Base-by-base conservation (phyloP, 805 yeast genomes). In the Komagataella mondaviorum region DNA sequence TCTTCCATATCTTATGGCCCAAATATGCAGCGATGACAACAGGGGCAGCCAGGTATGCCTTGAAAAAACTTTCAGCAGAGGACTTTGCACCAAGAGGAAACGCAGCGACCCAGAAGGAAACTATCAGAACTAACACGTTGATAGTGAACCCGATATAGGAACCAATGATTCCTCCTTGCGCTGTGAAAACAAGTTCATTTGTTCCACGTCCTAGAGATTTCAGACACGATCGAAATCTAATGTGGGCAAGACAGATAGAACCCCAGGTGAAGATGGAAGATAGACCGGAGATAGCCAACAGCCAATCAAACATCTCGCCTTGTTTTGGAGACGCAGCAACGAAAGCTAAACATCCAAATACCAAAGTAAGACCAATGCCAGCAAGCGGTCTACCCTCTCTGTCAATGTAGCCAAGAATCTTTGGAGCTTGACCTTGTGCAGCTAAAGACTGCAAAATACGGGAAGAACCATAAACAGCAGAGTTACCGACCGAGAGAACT, bases 391-490 rank as follows among this genome's bases (percentile, higher is more conserved):
- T 78, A 0, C 78, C 76, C 18, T 75, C 74, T 55, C 72, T 68
- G 72, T 2, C 78, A 78, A 52, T 76, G 75, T 16, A 71, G 60
- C 23, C 79, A 77, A 64, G 76, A 67, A 50, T 75, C 72, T 57
- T 65, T 76, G 36, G 75, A 36, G 20, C 45, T 6, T 77, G 75
- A 10, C 87, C 86, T 65, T 82, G 86, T 53, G 79, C 81, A 16
- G 88, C 83, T 59, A 85, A 68, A 22, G 87, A 76, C 50, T 78
- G 80, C 51, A 85, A 60, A 7, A 87, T 73, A 68, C 88, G 73
- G 46, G 86, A 55, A 43, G 58, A 64, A 58, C 71, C 66, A 54
- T 71, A 68, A 51, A 81, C 75, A 3, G 83, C 79, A 2, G 87
- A 80, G 58, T 81, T 75, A 48, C 78, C 85, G 49, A 63, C 85